Evolutionary conservation across 345 rosid species (phyloP).

Genomic region (Hirschfeldia incana): DNA sequence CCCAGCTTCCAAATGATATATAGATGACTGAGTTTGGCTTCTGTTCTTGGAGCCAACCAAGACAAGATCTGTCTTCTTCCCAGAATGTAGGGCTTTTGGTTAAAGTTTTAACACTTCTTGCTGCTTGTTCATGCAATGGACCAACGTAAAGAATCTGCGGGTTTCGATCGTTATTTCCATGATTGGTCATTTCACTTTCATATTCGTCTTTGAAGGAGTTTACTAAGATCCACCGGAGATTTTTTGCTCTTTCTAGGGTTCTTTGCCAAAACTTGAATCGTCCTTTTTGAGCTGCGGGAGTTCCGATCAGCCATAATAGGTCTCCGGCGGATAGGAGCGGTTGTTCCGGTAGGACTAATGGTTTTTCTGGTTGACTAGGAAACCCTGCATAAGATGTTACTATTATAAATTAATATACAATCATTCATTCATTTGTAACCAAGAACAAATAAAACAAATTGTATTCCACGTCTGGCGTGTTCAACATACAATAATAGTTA

Average conservation of each 20-base stretch:
- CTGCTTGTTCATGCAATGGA: slow-evolving; percentile 40
- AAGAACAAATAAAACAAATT: background rate
- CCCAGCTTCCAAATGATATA: slow-evolving; percentile 87
- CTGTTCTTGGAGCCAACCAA: slow-evolving; percentile 64
- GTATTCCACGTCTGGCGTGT: too few relatives aligned
- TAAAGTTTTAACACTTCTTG: background rate
- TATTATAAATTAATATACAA: background rate
- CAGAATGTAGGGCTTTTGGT: slow-evolving; percentile 54
- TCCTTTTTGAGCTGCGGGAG: slow-evolving; percentile 44
- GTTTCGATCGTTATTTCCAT: slow-evolving; percentile 3
- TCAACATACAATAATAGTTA: too few relatives aligned
- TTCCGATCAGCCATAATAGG: slow-evolving; percentile 85
- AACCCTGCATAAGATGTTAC: slow-evolving; percentile 43
- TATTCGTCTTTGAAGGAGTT: slow-evolving; percentile 63
- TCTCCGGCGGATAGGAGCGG: slow-evolving; percentile 53
- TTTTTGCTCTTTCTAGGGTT: slow-evolving; percentile 50
- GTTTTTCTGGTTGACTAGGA: slow-evolving; percentile 41
- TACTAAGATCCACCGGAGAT: slow-evolving; percentile 58
- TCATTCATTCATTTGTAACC: background rate
- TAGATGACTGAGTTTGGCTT: slow-evolving; percentile 52
- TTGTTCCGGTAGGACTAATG: slow-evolving; percentile 36
- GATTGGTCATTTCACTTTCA: background rate
- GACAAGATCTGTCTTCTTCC: slow-evolving; percentile 63
- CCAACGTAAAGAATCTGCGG: slow-evolving; percentile 50
- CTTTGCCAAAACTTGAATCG: slow-evolving; percentile 80